These are phyloP conservation scores for Phytophthora aleatoria DNA, from an alignment of 352 stramenopile species.

Conservation along the genomic window DNA sequence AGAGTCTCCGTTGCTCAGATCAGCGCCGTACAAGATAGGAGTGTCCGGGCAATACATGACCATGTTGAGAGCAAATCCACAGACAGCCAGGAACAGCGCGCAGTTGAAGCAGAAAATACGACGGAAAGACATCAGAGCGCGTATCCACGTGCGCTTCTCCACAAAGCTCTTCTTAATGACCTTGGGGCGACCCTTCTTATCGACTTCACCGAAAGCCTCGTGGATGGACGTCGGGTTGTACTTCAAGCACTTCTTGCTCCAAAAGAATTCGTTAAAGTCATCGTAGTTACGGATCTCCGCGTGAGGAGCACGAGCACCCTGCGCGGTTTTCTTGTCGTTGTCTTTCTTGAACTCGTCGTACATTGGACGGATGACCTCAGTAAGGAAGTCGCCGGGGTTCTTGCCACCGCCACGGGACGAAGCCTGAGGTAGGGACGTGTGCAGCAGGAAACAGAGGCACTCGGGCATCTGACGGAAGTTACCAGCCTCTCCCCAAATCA, in stretches of 20 bases:
- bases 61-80: slow-evolving; percentile 77
- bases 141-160: slow-evolving; percentile 80
- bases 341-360: slow-evolving; percentile 85
- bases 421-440: slow-evolving; percentile 77
- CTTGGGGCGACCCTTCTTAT: slow-evolving; percentile 86
- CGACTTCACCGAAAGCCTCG: slow-evolving; percentile 70
- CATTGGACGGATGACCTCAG: slow-evolving; percentile 82
- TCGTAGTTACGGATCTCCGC: slow-evolving; percentile 87
- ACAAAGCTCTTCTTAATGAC: slow-evolving; percentile 86
- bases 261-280: slow-evolving; percentile 92
- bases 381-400: slow-evolving; percentile 72
- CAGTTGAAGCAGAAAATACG: slow-evolving; percentile 88
- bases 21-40: slow-evolving; percentile 72
- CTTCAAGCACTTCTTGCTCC: slow-evolving; percentile 87
- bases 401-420: slow-evolving; percentile 58
- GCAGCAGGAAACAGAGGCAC: slow-evolving; percentile 80
- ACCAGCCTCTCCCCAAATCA: slow-evolving; percentile 86
- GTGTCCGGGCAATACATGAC: slow-evolving; percentile 81
- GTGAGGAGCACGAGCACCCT: slow-evolving; percentile 73
- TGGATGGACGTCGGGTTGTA: slow-evolving; percentile 69
- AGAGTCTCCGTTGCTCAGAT: slow-evolving; percentile 47
- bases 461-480: slow-evolving; percentile 87
- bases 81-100: slow-evolving; percentile 65
- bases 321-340: slow-evolving; percentile 89
- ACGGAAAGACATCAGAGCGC: slow-evolving; percentile 77